Conservation (phyloP, 257 asterid genomes). For the Misopates orontium region DNA sequence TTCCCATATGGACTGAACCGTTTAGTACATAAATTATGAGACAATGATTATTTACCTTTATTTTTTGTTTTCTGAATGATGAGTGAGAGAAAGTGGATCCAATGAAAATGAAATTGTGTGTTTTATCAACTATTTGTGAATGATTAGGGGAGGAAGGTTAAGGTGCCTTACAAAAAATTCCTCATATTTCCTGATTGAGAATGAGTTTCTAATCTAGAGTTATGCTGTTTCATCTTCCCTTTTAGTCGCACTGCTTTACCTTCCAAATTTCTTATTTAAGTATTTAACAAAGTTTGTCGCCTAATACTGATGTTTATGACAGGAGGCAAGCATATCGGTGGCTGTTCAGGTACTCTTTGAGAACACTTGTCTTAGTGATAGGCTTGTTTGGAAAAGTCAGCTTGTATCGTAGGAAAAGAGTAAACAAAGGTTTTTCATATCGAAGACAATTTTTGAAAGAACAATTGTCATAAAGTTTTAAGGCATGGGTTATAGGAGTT, state of each 20-base stretch:
- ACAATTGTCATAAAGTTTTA: no score
- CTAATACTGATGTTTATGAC: conserved; percentile 29
- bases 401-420: background rate
- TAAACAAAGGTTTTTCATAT: background rate
- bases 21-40: background rate
- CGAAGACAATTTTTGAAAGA: no score
- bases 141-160: background rate
- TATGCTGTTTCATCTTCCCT: background rate
- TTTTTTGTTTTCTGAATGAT: no score
- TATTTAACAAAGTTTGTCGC: conserved; percentile 16
- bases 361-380: conserved; percentile 3
- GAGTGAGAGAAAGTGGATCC: no score
- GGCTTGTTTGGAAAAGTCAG: background rate
- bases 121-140: background rate
- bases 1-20: background rate
- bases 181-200: conserved; percentile 10
- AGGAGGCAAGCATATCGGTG: conserved; percentile 92
- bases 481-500: no score
- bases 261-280: background rate
- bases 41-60: background rate
- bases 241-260: conserved; percentile 6
- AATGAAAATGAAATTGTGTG: no score
- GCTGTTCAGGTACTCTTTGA: conserved; percentile 70
- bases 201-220: background rate
- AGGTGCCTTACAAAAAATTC: background rate